Evolutionary conservation across 352 stramenopile species (phyloP).

Genomic region (Phytophthora idaei): DNA sequence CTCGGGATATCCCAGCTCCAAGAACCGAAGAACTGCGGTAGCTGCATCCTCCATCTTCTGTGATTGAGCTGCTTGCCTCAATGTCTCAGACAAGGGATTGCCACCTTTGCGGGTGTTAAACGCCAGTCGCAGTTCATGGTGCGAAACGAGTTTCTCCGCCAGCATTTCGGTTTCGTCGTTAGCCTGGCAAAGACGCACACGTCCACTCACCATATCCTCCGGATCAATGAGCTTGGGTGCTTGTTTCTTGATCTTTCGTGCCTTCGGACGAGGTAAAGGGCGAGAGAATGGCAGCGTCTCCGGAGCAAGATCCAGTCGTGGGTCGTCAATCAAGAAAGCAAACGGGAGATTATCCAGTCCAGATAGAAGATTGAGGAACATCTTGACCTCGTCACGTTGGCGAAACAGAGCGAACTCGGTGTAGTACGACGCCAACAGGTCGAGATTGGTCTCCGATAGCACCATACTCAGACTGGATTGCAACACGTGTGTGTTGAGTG

Average conservation of each 20-base stretch:
- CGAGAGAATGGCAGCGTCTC: conserved; percentile 80
- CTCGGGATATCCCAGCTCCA: conserved; percentile 85
- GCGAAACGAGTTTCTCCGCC: conserved; percentile 75
- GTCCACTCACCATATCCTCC: conserved; percentile 81
- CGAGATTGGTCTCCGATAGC: conserved; percentile 73
- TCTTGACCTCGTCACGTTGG: conserved; percentile 77
- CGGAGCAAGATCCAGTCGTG: conserved; percentile 61
- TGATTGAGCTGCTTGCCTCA: conserved; percentile 59
- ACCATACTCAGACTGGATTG: conserved; percentile 72
- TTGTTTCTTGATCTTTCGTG: conserved; percentile 56
- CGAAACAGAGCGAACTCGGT: conserved; percentile 79
- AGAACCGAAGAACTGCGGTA: conserved; percentile 75
- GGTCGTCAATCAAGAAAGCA: conserved; percentile 81
- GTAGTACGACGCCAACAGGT: conserved; percentile 83
- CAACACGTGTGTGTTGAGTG: conserved; percentile 84
- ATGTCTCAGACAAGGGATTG: conserved; percentile 76
- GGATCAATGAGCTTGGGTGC: conserved; percentile 81
- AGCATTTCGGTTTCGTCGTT: conserved; percentile 71
- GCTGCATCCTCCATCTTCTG: conserved; percentile 76
- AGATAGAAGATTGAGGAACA: conserved; percentile 72
- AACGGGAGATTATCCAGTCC: conserved; percentile 76
- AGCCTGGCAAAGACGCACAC: conserved; percentile 70
- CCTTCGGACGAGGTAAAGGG: conserved; percentile 54
- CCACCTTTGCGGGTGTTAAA: conserved; percentile 79
- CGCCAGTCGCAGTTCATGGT: conserved; percentile 71